Evolutionary conservation across 768 basidiomycete species (phyloP), one percentile per base, ranked within the genome.

Genomic region (Dacryopinax primogenitus): DNA sequence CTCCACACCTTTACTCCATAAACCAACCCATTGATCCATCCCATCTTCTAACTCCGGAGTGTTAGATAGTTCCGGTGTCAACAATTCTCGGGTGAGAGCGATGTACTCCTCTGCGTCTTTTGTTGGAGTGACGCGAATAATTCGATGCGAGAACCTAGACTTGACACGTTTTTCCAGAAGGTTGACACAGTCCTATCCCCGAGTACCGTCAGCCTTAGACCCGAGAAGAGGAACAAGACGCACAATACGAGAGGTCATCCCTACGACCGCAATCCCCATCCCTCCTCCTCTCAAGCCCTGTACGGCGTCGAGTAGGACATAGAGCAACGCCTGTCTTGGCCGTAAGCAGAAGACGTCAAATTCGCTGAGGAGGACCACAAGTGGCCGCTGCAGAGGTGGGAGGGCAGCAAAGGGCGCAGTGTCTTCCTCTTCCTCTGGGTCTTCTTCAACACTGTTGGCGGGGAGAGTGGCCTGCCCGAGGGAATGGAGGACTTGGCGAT

Each of bases 161-260:
- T 98, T 96, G 62, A 99, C 96, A 45, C 96, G 82, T 74, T 99
- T 99, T 74, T 99, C 96, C 18, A 99, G 79, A 1, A 89, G 76
- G 68, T 90, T 88, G 66, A 97, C 82, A 18, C 91, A 88, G 70
- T 98, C 93, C 76, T 77, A 66, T 12, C 0, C 3, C 26, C 30
- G 32, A 33, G 13, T 6, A 47, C 9, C 23, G 23, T 45, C 18
- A 34, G 51, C 15, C 6, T 12, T 2, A 0, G 39, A 51, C 41
- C 33, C 30, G 1, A 18, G 45, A 47, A 15, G 9, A 23, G 7
- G 23, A 23, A 33, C 26, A 3, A 18, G 0, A 70, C 75, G 64
- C 34, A 77, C 76, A 26, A 94, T 81, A 9, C 93, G 85, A 33
- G 84, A 85, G 0, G 93, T 92, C 12, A 93, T 74, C 7, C 96